phyloP scores from a whole-genome alignment of 2,329 filamentous ascomycete species.

The Chaetomiaceae sp. region DNA sequence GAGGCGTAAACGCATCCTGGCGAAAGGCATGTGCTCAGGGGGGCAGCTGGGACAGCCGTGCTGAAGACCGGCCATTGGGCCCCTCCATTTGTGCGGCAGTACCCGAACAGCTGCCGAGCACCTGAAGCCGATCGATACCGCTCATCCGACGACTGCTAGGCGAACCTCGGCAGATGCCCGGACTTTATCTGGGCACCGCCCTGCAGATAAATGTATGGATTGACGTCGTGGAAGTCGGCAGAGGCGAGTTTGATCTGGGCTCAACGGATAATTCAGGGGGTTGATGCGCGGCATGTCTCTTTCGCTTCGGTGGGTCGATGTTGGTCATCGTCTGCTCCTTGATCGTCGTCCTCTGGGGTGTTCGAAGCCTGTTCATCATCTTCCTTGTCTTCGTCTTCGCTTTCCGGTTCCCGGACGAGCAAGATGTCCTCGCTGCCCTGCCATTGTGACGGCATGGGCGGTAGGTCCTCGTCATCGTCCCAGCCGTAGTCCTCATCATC shows the following conservation, averaged over 20 bases:
- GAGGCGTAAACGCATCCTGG: not conserved
- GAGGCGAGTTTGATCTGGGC: not conserved
- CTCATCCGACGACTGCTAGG: conserved; percentile 1
- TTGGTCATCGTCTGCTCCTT: not conserved
- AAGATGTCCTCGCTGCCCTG: conserved; percentile 63
- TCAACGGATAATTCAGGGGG: not conserved
- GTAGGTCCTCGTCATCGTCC: conserved; percentile 62
- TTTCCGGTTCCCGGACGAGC: conserved; percentile 36
- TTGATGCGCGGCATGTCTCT: not conserved
- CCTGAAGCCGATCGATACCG: not conserved
- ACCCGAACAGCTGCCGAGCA: not conserved
- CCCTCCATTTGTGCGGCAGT: not conserved
- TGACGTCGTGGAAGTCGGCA: not conserved
- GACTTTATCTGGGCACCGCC: not conserved
- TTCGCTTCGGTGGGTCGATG: not conserved
- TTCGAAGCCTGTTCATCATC: not conserved
- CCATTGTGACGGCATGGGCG: conserved; percentile 60
- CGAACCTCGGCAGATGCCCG: not conserved
- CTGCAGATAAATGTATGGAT: not conserved
- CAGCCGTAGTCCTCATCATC: conserved; percentile 69
- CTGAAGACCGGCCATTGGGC: not conserved
- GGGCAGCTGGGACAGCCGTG: not conserved
- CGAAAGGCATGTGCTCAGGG: not conserved
- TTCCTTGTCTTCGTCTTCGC: conserved; percentile 36
- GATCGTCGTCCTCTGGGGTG: conserved; percentile 32